Evolutionary conservation across 2,329 filamentous ascomycete genomes (phyloP).

Genomic region (Ophiocordyceps camponoti-floridani): DNA sequence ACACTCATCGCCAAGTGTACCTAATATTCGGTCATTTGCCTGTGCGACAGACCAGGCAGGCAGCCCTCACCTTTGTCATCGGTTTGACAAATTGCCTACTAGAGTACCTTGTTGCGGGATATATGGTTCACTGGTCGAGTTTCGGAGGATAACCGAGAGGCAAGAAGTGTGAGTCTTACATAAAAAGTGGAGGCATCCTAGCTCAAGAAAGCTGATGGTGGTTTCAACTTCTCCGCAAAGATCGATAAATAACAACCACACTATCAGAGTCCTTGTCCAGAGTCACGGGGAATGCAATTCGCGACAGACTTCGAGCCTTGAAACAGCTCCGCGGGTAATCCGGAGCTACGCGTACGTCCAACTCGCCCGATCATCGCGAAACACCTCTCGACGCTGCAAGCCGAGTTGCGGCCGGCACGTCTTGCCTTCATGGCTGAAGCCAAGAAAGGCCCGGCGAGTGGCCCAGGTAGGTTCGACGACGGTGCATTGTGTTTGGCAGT

Average conservation of each 20-base stretch:
- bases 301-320: too few species aligned
- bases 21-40: too few species aligned
- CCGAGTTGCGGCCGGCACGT: neutral
- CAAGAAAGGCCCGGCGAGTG: conserved; percentile 16
- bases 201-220: neutral
- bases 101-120: too few species aligned
- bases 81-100: too few species aligned
- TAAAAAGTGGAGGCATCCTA: neutral
- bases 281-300: too few species aligned
- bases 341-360: neutral
- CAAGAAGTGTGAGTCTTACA: neutral
- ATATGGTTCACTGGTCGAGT: too few species aligned
- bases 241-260: neutral
- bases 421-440: conserved; percentile 7
- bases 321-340: neutral
- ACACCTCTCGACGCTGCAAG: neutral
- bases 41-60: too few species aligned
- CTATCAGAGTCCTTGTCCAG: neutral
- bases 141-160: too few species aligned
- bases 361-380: neutral
- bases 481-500: neutral
- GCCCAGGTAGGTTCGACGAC: conserved; percentile 19
- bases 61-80: too few species aligned
- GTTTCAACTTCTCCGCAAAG: neutral
- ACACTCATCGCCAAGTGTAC: too few species aligned